These are phyloP conservation scores for Diaporthe amygdali DNA, from an alignment of 2,329 filamentous ascomycete genomes.

Conservation along the genomic window DNA sequence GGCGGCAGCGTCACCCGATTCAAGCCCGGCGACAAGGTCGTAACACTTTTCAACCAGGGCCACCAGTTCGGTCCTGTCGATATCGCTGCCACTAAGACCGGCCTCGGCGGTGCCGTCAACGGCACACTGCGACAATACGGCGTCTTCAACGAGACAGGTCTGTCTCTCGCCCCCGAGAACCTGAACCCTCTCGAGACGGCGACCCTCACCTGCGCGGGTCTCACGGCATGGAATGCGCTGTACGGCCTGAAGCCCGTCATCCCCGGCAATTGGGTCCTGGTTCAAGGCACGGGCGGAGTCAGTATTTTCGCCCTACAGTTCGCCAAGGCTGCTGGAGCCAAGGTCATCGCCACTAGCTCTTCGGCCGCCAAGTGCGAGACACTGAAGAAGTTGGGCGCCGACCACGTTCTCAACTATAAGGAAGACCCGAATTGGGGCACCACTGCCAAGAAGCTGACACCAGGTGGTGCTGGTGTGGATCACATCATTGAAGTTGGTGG, in stretches of 20 bases:
- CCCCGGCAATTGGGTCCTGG: constrained; percentile 65
- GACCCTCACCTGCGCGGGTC: constrained; percentile 62
- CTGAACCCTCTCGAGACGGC: constrained; percentile 59
- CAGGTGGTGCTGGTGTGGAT: constrained; percentile 51
- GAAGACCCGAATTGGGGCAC: constrained; percentile 58
- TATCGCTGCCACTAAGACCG: constrained; percentile 46
- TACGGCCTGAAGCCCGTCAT: constrained; percentile 60
- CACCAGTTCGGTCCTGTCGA: constrained; percentile 53
- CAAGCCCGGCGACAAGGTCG: constrained; percentile 57
- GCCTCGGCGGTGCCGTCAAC: constrained; percentile 71
- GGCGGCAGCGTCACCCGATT: constrained; percentile 54
- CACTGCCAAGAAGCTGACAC: constrained; percentile 54
- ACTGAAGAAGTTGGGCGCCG: constrained; percentile 57
- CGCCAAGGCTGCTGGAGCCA: constrained; percentile 54
- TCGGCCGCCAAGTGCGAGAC: constrained; percentile 51
- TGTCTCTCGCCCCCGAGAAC: constrained; percentile 66
- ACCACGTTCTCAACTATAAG: constrained; percentile 63
- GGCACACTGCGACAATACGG: constrained; percentile 72
- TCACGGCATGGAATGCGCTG: constrained; percentile 71
- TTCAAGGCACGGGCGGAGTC: constrained; percentile 75
- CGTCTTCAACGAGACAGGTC: constrained; percentile 70
- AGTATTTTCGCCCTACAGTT: constrained; percentile 68
- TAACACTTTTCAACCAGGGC: constrained; percentile 66
- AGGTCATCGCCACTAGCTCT: constrained; percentile 63
- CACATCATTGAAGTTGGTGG: constrained; percentile 64